A percentile compares a stretch with the other conserved stretches of the same genome.
Conservation (phyloP, 208 protist genomes). For the Leptomonas pyrrhocoris region DNA sequence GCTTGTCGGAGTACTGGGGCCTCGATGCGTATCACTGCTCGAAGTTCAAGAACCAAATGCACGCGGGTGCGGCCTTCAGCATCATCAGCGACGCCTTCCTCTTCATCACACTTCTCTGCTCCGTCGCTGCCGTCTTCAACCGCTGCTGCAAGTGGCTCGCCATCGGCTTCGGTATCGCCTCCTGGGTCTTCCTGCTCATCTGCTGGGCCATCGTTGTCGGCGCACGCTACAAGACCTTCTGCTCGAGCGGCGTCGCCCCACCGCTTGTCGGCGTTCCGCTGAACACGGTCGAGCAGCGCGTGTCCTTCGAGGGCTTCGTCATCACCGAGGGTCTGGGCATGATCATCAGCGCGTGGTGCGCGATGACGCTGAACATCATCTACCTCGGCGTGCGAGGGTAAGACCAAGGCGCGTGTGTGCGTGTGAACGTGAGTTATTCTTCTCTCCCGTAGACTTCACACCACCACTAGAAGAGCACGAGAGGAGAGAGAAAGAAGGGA, state of each 20-base stretch:
- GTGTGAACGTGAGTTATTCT: no score
- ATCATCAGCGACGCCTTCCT: constrained; percentile 51
- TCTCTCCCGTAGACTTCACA: no score
- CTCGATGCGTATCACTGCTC: constrained; percentile 44
- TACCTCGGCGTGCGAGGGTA: constrained; percentile 46
- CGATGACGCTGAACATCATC: constrained; percentile 31
- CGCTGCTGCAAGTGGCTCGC: constrained; percentile 39
- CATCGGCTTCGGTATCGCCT: constrained; percentile 26
- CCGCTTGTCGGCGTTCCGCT: constrained; percentile 11
- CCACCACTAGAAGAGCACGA: no score
- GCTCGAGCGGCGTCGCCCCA: constrained; percentile 15
- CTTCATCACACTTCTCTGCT: constrained; percentile 34
- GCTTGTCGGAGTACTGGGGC: constrained; percentile 41
- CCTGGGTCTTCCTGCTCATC: constrained; percentile 46
- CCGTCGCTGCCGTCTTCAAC: constrained; percentile 50
- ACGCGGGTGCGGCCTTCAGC: constrained; percentile 39
- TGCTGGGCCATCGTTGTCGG: constrained; percentile 45
- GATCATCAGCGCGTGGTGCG: constrained; percentile 52
- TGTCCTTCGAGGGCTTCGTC: constrained; percentile 44
- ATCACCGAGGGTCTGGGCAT: constrained; percentile 59
- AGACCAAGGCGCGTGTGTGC: background rate
- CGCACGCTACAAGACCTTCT: constrained; percentile 51
- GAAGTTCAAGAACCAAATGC: constrained; percentile 32
- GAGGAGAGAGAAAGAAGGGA: no score
- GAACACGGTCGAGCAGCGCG: constrained; percentile 33